These are phyloP conservation scores for Triglochin maritima DNA, from an alignment of 106 monocot species.

Conservation along the genomic window DNA sequence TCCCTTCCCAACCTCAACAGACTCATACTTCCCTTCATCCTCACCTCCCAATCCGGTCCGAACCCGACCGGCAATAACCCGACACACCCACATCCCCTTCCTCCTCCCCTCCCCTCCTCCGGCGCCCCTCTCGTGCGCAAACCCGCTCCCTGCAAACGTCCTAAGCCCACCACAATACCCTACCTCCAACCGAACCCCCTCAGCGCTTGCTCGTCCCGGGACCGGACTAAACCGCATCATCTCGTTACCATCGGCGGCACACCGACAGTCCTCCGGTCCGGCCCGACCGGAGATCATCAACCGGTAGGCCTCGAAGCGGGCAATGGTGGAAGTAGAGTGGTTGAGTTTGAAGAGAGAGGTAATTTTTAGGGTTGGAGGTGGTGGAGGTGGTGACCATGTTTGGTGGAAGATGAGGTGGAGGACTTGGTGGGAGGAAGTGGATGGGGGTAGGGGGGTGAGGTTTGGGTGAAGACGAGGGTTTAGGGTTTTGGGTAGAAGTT, in stretches of 20 bases:
- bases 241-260: conserved; percentile 88
- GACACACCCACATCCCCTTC: conserved; percentile 43
- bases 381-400: conserved; percentile 44
- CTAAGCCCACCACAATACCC: background rate
- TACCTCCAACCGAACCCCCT: background rate
- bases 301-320: conserved; percentile 80
- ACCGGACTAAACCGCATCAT: conserved; percentile 55
- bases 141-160: conserved; percentile 13
- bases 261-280: conserved; percentile 28
- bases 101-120: conserved; percentile 11
- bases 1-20: conserved; percentile 25
- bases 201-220: background rate
- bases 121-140: conserved; percentile 1
- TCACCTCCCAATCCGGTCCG: conserved; percentile 5
- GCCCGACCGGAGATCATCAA: conserved; percentile 27
- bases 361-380: background rate
- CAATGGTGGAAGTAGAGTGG: conserved; percentile 44
- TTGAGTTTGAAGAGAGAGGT: conserved; percentile 68
- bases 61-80: conserved; percentile 63
- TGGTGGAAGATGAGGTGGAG: conserved; percentile 73
- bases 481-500: background rate
- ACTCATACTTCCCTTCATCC: conserved; percentile 15
- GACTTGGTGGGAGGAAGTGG: conserved; percentile 58
- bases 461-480: background rate
- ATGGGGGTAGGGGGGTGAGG: background rate